Base-by-base conservation (phyloP, 495 filamentous ascomycete genomes). In the Podospora pseudopauciseta region DNA sequence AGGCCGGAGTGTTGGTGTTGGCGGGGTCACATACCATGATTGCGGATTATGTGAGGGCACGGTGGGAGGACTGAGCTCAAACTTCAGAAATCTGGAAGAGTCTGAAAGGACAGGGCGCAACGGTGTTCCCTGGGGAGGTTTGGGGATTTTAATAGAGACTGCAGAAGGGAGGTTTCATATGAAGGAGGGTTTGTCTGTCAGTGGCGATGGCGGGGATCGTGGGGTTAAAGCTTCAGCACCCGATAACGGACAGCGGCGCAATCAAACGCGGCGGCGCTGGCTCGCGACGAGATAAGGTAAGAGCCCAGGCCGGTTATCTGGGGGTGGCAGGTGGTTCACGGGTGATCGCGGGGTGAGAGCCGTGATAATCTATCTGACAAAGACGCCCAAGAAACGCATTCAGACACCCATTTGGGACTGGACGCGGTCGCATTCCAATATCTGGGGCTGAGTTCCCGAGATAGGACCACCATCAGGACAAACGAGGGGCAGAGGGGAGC, bases 1-100 rank as follows among this genome's bases (percentile, higher is more conserved):
- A 18, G 55, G 55, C 55, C 1, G 55, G 18, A 58, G 55, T 19
- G 55, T 13, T 20, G 55, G 55, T 19, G 55, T 26, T 20, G 55
- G 55, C n/a, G 23, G 55, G 55, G 59, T 7, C 53, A 64, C 67
- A 44, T 68, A 68, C 67, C 67, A 68, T 68, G 61, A n/a, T 39
- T 68, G 34, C 56, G 55, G 32, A 44, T 44, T 59, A 20, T 28
- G 11, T 27, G 23, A n/a, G 44, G 6, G 18, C 56, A 54, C 57
- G 13, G 57, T 20, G 15, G 32, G 26, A 7, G 28, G 28, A 27
- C 30, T 20, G 26, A 32, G 20, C 49, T n/a, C 18, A 49, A n/a
- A 34, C 28, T 16, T 53, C 18, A 23, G 3, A 18, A 54, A 23
- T 18, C n/a, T 39, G 19, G 53, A 39, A 26, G 26, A 60, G 60